Evolutionary conservation across 495 filamentous ascomycete genomes (phyloP), one percentile per base, ranked within the genome.

Genomic region (Astrothelium macrocarpum): DNA sequence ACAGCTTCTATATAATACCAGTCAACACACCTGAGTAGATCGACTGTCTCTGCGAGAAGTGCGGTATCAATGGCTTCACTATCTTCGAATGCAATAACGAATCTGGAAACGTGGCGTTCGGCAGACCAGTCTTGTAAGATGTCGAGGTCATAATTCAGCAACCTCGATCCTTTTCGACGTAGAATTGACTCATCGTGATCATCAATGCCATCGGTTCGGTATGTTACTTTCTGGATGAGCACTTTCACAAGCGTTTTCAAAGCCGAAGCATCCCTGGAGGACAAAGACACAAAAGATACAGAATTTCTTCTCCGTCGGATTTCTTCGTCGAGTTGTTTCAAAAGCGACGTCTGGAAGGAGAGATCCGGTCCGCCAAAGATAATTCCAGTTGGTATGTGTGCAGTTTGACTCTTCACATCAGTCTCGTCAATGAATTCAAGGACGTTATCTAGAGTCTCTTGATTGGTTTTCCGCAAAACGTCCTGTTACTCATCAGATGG

Each of bases 131-230:
- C 83, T 62, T 86, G 76, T 9, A 98, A 79, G n/a, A 89, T 81
- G 67, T 93, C 87, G 14, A 97, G 79, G 71, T 97, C 95, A 70
- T 97, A 97, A 66, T 88, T 88, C n/a, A 97, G 80, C 58, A 90
- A 82, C 76, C 86, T 87, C 32, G 83, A 81, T 1, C 84, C 85
- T 82, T 88, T 69, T 2, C 46, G 18, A 31, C 12, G 63, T n/a
- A 63, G 39, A 25, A 53, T 69, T 12, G 45, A 67, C 74, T 85
- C 84, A 67, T 83, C 77, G 71, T 78, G 77, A 18, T 81, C 84
- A 32, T 82, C 83, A 34, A 80, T 74, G 45, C 76, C 74, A 26
- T 71, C 64, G 18, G 66, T 70, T 26, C n/a, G 28, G 28, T 80
- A 82, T n/a, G 81, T 86, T 14, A 82, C 84, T 67, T 86, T 84